phyloP scores from a whole-genome alignment of 1,139 yeast genomes.

The Kodamaea arcana region DNA sequence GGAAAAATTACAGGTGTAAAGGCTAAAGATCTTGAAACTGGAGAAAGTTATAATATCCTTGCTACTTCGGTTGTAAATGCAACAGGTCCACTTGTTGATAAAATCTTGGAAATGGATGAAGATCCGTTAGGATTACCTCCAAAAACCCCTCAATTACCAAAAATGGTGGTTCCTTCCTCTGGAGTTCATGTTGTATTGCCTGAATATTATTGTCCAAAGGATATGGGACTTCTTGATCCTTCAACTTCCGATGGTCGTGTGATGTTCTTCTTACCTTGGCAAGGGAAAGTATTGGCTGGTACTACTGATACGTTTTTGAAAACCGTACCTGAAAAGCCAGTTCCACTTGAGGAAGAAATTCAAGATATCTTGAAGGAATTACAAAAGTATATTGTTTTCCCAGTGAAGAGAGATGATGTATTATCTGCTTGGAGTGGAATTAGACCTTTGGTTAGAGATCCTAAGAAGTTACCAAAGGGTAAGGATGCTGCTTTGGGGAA shows the following conservation, averaged over 20 bases:
- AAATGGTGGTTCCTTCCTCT: slow-evolving; percentile 90
- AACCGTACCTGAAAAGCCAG: slow-evolving; percentile 76
- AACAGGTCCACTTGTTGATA: slow-evolving; percentile 91
- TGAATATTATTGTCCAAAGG: slow-evolving; percentile 84
- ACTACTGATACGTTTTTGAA: slow-evolving; percentile 85
- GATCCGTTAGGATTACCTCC: slow-evolving; percentile 65
- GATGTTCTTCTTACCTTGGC: slow-evolving; percentile 97
- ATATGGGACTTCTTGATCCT: slow-evolving; percentile 88
- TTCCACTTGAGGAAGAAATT: slow-evolving; percentile 86
- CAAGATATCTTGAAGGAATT: slow-evolving; percentile 83
- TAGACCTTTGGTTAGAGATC: slow-evolving; percentile 91
- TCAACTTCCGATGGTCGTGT: slow-evolving; percentile 94
- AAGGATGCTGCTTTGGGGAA: slow-evolving; percentile 40
- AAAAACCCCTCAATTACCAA: slow-evolving; percentile 43
- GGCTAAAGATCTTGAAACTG: slow-evolving; percentile 73
- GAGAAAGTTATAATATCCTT: slow-evolving; percentile 51
- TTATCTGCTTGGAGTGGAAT: slow-evolving; percentile 97
- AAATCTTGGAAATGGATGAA: slow-evolving; percentile 80
- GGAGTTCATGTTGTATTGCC: slow-evolving; percentile 94
- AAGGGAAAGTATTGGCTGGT: slow-evolving; percentile 94
- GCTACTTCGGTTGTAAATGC: slow-evolving; percentile 86
- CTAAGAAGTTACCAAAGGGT: slow-evolving; percentile 52
- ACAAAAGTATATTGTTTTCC: slow-evolving; percentile 85
- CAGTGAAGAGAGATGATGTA: slow-evolving; percentile 86
- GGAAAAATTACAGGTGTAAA: slow-evolving; percentile 69